Conservation (phyloP, 1,284 basidiomycete genomes). For the Moesziomyces parantarcticus region DNA sequence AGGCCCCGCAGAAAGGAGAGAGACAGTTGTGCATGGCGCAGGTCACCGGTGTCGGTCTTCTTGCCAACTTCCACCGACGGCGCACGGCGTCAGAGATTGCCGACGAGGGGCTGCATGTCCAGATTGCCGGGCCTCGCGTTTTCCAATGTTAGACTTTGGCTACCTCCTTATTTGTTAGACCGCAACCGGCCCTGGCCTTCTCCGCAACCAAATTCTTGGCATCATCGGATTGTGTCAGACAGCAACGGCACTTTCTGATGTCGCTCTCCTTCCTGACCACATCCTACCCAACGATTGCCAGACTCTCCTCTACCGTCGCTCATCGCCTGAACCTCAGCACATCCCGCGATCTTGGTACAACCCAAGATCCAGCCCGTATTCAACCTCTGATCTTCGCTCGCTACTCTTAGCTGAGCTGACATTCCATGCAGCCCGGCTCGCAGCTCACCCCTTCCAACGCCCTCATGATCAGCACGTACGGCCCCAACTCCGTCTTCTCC, state of each 20-base stretch:
- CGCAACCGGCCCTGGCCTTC: no score
- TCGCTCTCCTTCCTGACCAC: neutral
- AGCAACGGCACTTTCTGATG: no score
- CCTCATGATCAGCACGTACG: slow-evolving; percentile 23
- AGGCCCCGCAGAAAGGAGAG: neutral
- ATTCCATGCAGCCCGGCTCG: slow-evolving; percentile 30
- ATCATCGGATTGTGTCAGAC: no score
- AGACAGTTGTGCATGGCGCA: neutral
- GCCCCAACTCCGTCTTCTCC: slow-evolving; percentile 21
- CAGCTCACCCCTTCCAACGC: slow-evolving; percentile 10
- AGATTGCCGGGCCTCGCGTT: slow-evolving; percentile 10
- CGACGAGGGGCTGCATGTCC: neutral
- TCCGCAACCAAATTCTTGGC: no score
- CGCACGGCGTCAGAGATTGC: slow-evolving; percentile 17
- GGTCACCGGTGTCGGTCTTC: slow-evolving; percentile 24
- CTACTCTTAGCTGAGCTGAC: slow-evolving; percentile 9
- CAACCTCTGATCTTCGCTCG: slow-evolving; percentile 26
- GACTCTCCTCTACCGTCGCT: neutral
- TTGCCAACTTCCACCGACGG: neutral
- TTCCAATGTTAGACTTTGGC: neutral
- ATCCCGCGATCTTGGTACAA: slow-evolving; percentile 9
- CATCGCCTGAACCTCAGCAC: neutral
- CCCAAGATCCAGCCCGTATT: slow-evolving; percentile 1
- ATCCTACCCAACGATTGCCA: slow-evolving; percentile 2
- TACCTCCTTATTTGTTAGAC: neutral